Evolutionary conservation across 2,329 filamentous ascomycete species (phyloP).

Genomic region (Fusarium clavum): DNA sequence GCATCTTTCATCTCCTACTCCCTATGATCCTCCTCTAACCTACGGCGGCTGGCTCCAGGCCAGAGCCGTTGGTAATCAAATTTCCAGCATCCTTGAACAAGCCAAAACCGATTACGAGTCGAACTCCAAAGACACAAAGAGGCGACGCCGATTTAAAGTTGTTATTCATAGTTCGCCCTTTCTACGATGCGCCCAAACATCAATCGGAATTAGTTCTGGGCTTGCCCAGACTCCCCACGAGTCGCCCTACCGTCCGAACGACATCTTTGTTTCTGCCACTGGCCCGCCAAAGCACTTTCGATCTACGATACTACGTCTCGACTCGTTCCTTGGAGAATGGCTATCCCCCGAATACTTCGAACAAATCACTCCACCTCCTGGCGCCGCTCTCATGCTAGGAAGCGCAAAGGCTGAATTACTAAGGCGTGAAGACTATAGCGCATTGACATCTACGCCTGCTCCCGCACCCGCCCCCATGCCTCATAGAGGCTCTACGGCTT

Average conservation of each 20-base stretch:
- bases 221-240: conserved; percentile 69
- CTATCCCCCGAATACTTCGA: conserved; percentile 93
- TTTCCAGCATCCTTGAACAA: conserved; percentile 76
- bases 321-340: conserved; percentile 97
- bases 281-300: conserved; percentile 54
- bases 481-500: conserved; percentile 43
- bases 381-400: conserved; percentile 87
- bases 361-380: conserved; percentile 87
- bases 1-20: conserved; percentile 91
- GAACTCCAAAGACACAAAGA: conserved; percentile 44
- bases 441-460: conserved; percentile 51
- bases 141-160: conserved; percentile 76
- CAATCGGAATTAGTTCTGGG: conserved; percentile 86
- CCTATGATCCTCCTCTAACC: conserved; percentile 94
- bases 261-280: conserved; percentile 52
- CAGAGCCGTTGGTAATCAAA: conserved; percentile 82
- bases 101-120: conserved; percentile 59
- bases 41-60: conserved; percentile 95
- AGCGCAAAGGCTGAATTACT: conserved; percentile 89
- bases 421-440: conserved; percentile 75
- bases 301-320: conserved; percentile 79
- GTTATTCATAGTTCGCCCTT: conserved; percentile 96
- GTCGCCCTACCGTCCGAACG: conserved; percentile 49
- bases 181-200: conserved; percentile 91
- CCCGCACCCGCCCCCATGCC: conserved; percentile 27